Base-by-base conservation (phyloP, 208 protist species). In the Crithidia thermophila region DNA sequence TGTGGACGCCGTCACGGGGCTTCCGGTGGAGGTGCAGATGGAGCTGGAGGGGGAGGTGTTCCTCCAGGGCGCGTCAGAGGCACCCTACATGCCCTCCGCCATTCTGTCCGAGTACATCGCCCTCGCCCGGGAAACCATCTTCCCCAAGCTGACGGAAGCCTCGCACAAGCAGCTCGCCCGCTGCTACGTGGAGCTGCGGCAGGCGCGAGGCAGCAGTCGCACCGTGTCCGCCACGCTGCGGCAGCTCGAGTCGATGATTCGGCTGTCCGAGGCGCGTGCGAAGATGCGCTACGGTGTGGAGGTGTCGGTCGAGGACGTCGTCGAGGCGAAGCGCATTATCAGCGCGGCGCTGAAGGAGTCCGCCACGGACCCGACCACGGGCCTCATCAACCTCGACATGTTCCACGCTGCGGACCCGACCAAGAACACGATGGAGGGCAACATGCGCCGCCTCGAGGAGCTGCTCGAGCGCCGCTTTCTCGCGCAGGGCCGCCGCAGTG, bases 221-320 rank as follows among this genome's bases (percentile, higher is more conserved):
- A 98, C 97, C 8, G 98, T 99, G 20, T 96, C 98, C 5, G 98
- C 99, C 0, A 99, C 99, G 16, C 88, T 99, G 30, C 87, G 99
- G 33, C 98, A 99, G 83, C 88, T 99, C 0, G 98, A 99, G 76
- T 99, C 97, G 28, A 91, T 99, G 59, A 99, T 99, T 55, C 97
- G 99, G 7, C 84, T 99, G 1, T 74, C 93, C n/a, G 97, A 99
- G 77, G 87, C 94, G 33, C 75, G 79, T 13, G 90, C 94, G 21
- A 96, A 95, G 78, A 98, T 98, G 93, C 93, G 94, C 20, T 92
- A 94, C 52, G 59, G 63, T 34, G 28, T 37, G 14, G 74, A 84
- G 30, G 96, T 98, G 1, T 73, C 63, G 11, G 75, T 76, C 42
- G 78, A 88, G 33, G 94, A 98, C 46, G 96, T 98, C 27, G 30